Evolutionary conservation across 352 stramenopile genomes (phyloP).

Genomic region (Phytophthora crassamura): DNA sequence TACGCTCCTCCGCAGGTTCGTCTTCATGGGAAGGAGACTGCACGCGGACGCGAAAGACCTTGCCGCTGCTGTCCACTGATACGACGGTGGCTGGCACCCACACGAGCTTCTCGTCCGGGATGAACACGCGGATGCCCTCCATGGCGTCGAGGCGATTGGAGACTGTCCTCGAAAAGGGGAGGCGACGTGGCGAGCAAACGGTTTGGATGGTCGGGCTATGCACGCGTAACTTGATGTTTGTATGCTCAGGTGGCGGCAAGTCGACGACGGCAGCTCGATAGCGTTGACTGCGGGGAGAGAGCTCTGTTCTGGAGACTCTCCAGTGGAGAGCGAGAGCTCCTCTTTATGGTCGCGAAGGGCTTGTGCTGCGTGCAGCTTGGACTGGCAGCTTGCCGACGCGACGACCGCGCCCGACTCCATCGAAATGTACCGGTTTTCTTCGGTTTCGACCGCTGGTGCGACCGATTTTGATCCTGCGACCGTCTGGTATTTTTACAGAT

Average conservation of each 20-base stretch:
- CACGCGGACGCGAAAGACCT: conserved; percentile 75
- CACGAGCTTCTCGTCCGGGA: conserved; percentile 81
- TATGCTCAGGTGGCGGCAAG: conserved; percentile 3
- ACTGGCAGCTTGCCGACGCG: background rate
- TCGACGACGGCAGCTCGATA: background rate
- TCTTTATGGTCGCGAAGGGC: no score
- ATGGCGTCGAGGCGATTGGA: conserved; percentile 36
- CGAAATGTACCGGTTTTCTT: conserved; percentile 13
- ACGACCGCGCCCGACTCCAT: conserved; percentile 18
- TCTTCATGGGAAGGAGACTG: conserved; percentile 34
- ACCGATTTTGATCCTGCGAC: background rate
- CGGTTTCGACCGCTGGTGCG: background rate
- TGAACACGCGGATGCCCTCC: conserved; percentile 84
- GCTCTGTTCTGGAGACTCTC: background rate
- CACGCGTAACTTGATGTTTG: conserved; percentile 10
- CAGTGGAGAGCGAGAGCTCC: no score
- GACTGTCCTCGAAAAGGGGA: background rate
- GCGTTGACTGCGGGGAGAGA: background rate
- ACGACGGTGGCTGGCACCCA: conserved; percentile 86
- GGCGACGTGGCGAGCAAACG: conserved; percentile 13
- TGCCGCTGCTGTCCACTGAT: conserved; percentile 61
- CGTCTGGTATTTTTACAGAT: conserved; percentile 30
- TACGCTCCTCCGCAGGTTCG: conserved; percentile 51
- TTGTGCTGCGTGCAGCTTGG: no score
- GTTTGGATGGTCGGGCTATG: conserved; percentile 22